A percentile compares a stretch with the other conserved stretches of the same genome.
Conservation (phyloP, 192 early-diverging fungal species). For the Lunasporangiospora selenospora region DNA sequence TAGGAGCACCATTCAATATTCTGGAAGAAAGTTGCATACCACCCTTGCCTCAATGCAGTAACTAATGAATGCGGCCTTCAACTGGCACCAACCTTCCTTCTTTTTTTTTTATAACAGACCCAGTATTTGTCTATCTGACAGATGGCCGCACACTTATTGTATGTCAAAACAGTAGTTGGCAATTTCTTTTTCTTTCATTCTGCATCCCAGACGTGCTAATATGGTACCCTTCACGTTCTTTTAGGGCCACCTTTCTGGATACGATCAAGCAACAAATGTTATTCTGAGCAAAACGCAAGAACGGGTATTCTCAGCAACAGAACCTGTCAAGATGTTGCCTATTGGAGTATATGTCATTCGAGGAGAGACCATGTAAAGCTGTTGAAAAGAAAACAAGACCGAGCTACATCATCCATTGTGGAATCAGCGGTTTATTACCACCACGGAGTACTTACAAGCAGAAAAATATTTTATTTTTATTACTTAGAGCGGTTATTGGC, state of each 20-base stretch:
- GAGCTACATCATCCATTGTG: background rate
- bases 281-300: conserved; percentile 39
- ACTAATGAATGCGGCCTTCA: no score
- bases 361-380: conserved; percentile 37
- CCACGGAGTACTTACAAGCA: background rate
- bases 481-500: conserved; percentile 31
- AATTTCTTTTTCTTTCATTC: background rate
- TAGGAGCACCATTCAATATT: conserved; percentile 14
- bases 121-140: conserved; percentile 37
- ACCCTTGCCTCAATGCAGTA: no score
- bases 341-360: conserved; percentile 44
- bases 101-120: conserved; percentile 8
- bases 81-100: background rate
- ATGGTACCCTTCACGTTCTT: background rate
- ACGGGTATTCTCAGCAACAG: conserved; percentile 40
- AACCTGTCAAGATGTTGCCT: conserved; percentile 31
- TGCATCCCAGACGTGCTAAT: background rate
- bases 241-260: conserved; percentile 37
- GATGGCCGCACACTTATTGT: conserved; percentile 37
- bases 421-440: background rate
- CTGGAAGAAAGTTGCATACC: no score
- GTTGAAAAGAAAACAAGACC: no score
- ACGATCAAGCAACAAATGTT: conserved; percentile 39
- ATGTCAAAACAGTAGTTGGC: background rate
- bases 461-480: background rate